Conservation (phyloP, 345 rosid genomes). For the sweet orange (Citrus sinensis) region DVS_A1.0 CM039162.1:29416001-29416500, state of each 20-base stretch:
- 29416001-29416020: neutral
- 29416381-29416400: neutral
- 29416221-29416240: constrained; percentile 77
- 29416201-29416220: neutral
- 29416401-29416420: neutral
- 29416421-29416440: neutral
- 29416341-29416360: neutral
- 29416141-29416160: neutral
- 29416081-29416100: neutral
- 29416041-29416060: neutral
- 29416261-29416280: constrained; percentile 61
- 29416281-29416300: constrained; percentile 79
- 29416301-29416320: constrained; percentile 38
- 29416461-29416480: neutral
- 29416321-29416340: neutral
- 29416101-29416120: neutral
- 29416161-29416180: neutral
- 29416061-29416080: neutral
- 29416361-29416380: neutral
- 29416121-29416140: neutral
- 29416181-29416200: neutral
- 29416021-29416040: neutral
- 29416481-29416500: neutral
- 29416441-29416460: neutral
- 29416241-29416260: constrained; percentile 69